Base-by-base conservation (phyloP, 441 rosid species). In the Erodium texanum region DNA sequence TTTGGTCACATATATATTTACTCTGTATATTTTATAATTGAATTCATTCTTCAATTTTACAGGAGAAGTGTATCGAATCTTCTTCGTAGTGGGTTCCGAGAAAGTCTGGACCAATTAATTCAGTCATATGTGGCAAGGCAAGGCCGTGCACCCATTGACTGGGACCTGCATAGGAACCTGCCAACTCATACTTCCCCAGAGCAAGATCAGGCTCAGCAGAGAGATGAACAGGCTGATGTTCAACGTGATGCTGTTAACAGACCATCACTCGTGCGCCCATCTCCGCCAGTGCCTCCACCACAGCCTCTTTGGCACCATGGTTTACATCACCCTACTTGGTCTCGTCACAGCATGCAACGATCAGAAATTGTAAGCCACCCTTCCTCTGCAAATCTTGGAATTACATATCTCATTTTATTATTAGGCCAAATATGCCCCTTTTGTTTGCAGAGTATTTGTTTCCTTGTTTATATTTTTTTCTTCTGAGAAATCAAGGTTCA, bases 221-320 rank as follows among this genome's bases (percentile, higher is more conserved):
- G 79, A 64, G 84, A 81, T 74, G 83, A 77, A 68, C 86, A 70
- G 71, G 79, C 68, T 66, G 93, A 82, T 73, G 79, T 77, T 76
- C 90, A 76, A 52, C 78, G 59, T 43, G 79, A 75, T 80, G 79
- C 76, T 59, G 64, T 76, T 58, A 82, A 77, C 78, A 79, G 92
- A 76, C 86, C 99, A 69, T 78, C 90, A 65, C 50, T 82, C 74
- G 88, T 80, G 70, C 83, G 79, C 61, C 88, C 96, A 54, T 73
- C 92, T 62, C 95, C 99, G 61, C 91, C 98, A 0, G 86, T 76
- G 64, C 97, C 99, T 38, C 94, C 99, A 72, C 90, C 98, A 23
- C 99, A 86, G 79, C 99, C 99, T 10, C 76, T 87, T 24, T 94
- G 99, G 99, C 94, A 91, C 79, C 99, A 86, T 69, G 89, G 84